These are phyloP conservation scores for Inga oerstediana DNA, from an alignment of 306 rosid genomes.

Conservation along the genomic window DNA sequence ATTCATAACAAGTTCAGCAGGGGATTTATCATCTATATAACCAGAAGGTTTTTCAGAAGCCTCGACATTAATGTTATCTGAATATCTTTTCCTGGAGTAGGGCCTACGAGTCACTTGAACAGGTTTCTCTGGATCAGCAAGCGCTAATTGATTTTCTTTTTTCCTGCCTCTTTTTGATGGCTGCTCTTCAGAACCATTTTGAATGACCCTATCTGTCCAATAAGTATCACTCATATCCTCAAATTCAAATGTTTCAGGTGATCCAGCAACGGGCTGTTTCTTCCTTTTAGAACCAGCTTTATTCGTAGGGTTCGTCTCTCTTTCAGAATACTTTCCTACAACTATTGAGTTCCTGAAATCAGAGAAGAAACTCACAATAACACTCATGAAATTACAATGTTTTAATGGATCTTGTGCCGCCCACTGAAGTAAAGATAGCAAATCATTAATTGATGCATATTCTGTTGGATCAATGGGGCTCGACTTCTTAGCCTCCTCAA, in stretches of 20 bases:
- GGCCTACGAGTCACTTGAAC: constrained; percentile 68
- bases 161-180: constrained; percentile 56
- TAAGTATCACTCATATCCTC: constrained; percentile 95
- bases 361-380: constrained; percentile 71
- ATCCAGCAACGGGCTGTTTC: constrained; percentile 40
- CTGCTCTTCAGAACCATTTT: constrained; percentile 83
- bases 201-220: constrained; percentile 93
- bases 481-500: constrained; percentile 56
- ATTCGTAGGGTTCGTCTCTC: constrained; percentile 40
- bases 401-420: constrained; percentile 74
- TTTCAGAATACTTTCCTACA: constrained; percentile 44
- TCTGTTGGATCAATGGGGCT: constrained; percentile 48
- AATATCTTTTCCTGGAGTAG: constrained; percentile 66
- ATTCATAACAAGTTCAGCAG: constrained; percentile 88
- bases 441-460: constrained; percentile 65
- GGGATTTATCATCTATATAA: constrained; percentile 72
- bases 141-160: constrained; percentile 51
- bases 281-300: constrained; percentile 68
- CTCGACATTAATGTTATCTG: constrained; percentile 43
- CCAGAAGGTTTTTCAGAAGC: constrained; percentile 67
- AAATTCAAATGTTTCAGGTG: constrained; percentile 84
- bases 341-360: constrained; percentile 76
- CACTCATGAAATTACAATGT: constrained; percentile 42
- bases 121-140: constrained; percentile 58
- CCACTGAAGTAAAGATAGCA: constrained; percentile 67